phyloP scores from a whole-genome alignment of 495 filamentous ascomycete genomes.

The Penicillium fimorum region DNA sequence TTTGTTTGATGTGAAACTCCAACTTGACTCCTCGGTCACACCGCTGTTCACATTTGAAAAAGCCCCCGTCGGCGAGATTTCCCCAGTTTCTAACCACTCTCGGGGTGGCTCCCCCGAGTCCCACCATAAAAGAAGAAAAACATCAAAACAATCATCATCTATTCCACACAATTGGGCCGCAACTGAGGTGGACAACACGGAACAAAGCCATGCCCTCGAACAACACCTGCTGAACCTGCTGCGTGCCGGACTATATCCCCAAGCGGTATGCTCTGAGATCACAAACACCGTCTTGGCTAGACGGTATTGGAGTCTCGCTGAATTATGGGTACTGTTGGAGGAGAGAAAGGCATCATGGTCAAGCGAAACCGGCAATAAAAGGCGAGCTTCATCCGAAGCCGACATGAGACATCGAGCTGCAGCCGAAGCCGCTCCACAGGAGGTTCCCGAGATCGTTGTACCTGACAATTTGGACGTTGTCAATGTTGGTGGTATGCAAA shows the following conservation, averaged over 20 bases:
- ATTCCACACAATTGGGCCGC: slow-evolving; percentile 22
- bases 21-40: not conserved
- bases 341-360: slow-evolving; percentile 22
- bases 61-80: not conserved
- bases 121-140: not conserved
- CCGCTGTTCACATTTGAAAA: not conserved
- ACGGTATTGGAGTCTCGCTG: slow-evolving; percentile 26
- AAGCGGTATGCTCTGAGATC: not conserved
- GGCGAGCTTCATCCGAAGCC: not conserved
- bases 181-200: not conserved
- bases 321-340: slow-evolving; percentile 25
- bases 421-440: not conserved
- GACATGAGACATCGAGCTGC: not conserved
- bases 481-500: too few relatives aligned
- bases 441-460: not conserved
- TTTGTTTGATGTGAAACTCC: not conserved
- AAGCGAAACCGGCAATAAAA: not conserved
- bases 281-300: not conserved
- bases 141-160: not conserved
- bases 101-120: not conserved
- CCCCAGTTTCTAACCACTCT: not conserved
- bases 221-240: slow-evolving; percentile 19
- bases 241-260: slow-evolving; percentile 13
- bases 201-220: slow-evolving; percentile 11
- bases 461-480: not conserved